A percentile compares a stretch with the other conserved stretches of the same genome.
These are phyloP conservation scores for Pseudisothecium myosuroides DNA, from an alignment of 225 moss, liverwort and hornwort species.

Conservation along the genomic window DNA sequence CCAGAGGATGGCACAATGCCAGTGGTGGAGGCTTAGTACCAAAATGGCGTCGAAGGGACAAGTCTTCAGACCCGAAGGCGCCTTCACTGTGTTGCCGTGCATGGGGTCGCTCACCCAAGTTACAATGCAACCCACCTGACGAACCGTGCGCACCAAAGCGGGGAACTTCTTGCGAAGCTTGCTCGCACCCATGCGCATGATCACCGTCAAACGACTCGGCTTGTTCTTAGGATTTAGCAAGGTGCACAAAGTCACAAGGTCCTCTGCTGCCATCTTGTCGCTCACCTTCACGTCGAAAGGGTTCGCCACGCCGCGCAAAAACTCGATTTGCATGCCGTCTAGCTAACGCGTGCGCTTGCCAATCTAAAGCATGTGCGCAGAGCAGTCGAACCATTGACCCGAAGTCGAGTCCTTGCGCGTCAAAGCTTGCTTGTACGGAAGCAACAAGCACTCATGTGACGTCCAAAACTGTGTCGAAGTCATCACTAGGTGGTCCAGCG, in stretches of 20 bases:
- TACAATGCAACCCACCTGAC: constrained; percentile 55
- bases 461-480: constrained; percentile 48
- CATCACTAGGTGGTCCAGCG: constrained; percentile 38
- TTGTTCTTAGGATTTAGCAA: constrained; percentile 30
- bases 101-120: constrained; percentile 89
- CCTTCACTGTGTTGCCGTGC: constrained; percentile 89
- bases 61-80: constrained; percentile 71
- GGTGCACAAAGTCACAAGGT: constrained; percentile 19
- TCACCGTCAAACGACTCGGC: constrained; percentile 32
- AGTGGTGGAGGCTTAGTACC: not conserved
- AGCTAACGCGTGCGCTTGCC: constrained; percentile 44
- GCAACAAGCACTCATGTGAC: constrained; percentile 39
- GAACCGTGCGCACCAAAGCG: constrained; percentile 38
- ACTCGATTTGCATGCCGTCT: constrained; percentile 54
- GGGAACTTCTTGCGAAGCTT: constrained; percentile 30
- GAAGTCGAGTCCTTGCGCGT: constrained; percentile 37
- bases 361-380: constrained; percentile 44
- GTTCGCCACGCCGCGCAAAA: constrained; percentile 60
- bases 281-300: constrained; percentile 55
- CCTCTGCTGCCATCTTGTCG: constrained; percentile 31
- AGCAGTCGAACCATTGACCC: constrained; percentile 38
- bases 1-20: not conserved
- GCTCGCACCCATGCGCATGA: constrained; percentile 38
- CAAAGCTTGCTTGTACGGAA: constrained; percentile 39
- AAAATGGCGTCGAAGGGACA: constrained; percentile 76